Conservation (phyloP, 192 early-diverging fungal genomes). For the Mortierella claussenii region DNA sequence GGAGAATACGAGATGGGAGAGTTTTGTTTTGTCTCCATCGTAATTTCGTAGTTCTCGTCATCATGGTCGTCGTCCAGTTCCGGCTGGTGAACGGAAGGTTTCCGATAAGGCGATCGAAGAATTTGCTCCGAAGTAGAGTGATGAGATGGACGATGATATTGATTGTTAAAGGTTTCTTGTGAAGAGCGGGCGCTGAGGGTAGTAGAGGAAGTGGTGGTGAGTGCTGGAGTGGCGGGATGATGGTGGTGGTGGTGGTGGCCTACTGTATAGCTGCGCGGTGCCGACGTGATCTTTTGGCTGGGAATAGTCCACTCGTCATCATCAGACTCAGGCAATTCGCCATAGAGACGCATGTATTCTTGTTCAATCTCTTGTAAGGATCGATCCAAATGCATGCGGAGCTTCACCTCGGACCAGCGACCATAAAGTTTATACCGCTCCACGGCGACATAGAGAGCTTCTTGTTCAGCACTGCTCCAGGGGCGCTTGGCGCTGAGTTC, state of each 20-base stretch:
- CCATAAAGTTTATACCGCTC: constrained; percentile 36
- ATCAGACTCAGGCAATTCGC: constrained; percentile 33
- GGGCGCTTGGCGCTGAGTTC: constrained; percentile 3
- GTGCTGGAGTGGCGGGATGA: constrained; percentile 10
- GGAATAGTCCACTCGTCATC: constrained; percentile 10
- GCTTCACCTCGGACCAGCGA: constrained; percentile 28
- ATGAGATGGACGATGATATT: neutral
- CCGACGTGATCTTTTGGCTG: neutral
- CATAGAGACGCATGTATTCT: constrained; percentile 48
- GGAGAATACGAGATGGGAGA: constrained; percentile 9
- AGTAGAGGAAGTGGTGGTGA: constrained; percentile 15
- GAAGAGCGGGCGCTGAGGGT: constrained; percentile 23
- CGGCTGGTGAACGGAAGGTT: neutral
- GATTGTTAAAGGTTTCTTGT: constrained; percentile 16
- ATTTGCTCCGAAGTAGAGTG: neutral
- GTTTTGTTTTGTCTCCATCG: constrained; percentile 3
- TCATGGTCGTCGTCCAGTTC: constrained; percentile 6
- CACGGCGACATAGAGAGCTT: constrained; percentile 44
- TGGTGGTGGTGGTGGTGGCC: too few relatives aligned
- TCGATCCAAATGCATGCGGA: constrained; percentile 30
- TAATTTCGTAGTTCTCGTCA: constrained; percentile 8
- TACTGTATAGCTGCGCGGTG: neutral
- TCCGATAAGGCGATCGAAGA: neutral
- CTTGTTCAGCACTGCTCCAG: constrained; percentile 37
- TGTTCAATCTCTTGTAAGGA: constrained; percentile 31